phyloP scores from a whole-genome alignment of 495 filamentous ascomycete genomes.

The Aspergillus avenaceus region DNA sequence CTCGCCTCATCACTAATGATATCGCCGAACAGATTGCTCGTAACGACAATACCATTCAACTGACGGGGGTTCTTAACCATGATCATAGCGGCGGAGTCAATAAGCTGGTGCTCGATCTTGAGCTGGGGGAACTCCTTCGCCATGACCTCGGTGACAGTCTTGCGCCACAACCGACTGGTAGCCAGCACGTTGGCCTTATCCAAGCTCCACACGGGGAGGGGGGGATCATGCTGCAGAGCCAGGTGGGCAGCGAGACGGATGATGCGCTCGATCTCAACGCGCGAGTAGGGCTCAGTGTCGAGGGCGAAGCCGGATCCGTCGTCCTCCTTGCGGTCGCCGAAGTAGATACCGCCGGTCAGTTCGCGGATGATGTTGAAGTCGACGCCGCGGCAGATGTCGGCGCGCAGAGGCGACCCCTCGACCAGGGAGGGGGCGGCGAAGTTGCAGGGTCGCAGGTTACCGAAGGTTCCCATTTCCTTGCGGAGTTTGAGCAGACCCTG shows the following conservation, averaged over 20 bases:
- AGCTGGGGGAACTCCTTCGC: slow-evolving; percentile 85
- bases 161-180: slow-evolving; percentile 85
- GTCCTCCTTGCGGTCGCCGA: slow-evolving; percentile 87
- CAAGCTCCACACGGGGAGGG: slow-evolving; percentile 77
- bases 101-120: slow-evolving; percentile 82
- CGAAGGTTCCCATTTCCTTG: slow-evolving; percentile 91
- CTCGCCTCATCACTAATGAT: slow-evolving; percentile 96
- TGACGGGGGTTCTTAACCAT: slow-evolving; percentile 93
- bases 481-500: slow-evolving; percentile 91
- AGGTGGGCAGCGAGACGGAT: slow-evolving; percentile 78
- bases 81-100: slow-evolving; percentile 94
- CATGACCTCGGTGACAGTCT: slow-evolving; percentile 73
- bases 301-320: slow-evolving; percentile 68
- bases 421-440: slow-evolving; percentile 90
- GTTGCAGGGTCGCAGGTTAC: slow-evolving; percentile 96
- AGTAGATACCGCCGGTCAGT: slow-evolving; percentile 94
- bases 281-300: slow-evolving; percentile 89
- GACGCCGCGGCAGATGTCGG: slow-evolving; percentile 76
- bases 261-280: slow-evolving; percentile 85
- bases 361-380: slow-evolving; percentile 96
- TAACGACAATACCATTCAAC: slow-evolving; percentile 89
- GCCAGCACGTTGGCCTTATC: slow-evolving; percentile 99
- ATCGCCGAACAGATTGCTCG: slow-evolving; percentile 94
- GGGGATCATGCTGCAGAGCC: slow-evolving; percentile 74
- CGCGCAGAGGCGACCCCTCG: slow-evolving; percentile 83